phyloP scores from a whole-genome alignment of 805 yeast genomes.

The Wickerhamiella sergipiensis region DNA sequence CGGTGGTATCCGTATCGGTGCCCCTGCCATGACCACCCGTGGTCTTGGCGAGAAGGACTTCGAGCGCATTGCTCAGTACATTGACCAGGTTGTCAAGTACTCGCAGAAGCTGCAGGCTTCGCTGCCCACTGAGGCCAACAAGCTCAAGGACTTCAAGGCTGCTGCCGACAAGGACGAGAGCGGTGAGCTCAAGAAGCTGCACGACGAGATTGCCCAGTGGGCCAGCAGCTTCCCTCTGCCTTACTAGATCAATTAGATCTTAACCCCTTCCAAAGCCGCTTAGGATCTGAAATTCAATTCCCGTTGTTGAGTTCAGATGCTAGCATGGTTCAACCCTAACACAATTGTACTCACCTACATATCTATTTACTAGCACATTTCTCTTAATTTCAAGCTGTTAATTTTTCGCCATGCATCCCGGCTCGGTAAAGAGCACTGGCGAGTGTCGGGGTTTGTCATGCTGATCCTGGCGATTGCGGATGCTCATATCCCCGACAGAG shows the following conservation, averaged over 20 bases:
- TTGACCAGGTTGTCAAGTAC: constrained; percentile 63
- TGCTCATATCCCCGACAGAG: constrained; percentile 77
- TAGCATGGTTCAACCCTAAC: background rate
- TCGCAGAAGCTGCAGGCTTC: constrained; percentile 56
- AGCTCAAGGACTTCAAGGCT: constrained; percentile 48
- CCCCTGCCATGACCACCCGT: constrained; percentile 98
- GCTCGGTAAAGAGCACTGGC: too few relatives aligned
- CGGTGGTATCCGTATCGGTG: constrained; percentile 91
- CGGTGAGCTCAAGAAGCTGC: constrained; percentile 44
- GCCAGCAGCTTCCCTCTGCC: constrained; percentile 75
- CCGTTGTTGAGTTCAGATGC: background rate
- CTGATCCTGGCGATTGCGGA: constrained; percentile 76
- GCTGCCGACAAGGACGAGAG: constrained; percentile 43
- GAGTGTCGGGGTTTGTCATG: constrained; percentile 29
- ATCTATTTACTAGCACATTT: background rate
- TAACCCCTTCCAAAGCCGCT: background rate
- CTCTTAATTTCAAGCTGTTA: too few relatives aligned
- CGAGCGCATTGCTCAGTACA: constrained; percentile 62
- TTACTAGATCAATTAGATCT: background rate
- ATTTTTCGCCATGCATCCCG: too few relatives aligned
- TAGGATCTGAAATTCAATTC: background rate
- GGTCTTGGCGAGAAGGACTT: constrained; percentile 75
- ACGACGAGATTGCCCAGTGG: constrained; percentile 57
- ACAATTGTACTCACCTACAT: background rate
- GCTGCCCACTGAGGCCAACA: constrained; percentile 43